phyloP scores from a whole-genome alignment of 129 eudicot genomes.

The Deinandra increscens region DNA sequence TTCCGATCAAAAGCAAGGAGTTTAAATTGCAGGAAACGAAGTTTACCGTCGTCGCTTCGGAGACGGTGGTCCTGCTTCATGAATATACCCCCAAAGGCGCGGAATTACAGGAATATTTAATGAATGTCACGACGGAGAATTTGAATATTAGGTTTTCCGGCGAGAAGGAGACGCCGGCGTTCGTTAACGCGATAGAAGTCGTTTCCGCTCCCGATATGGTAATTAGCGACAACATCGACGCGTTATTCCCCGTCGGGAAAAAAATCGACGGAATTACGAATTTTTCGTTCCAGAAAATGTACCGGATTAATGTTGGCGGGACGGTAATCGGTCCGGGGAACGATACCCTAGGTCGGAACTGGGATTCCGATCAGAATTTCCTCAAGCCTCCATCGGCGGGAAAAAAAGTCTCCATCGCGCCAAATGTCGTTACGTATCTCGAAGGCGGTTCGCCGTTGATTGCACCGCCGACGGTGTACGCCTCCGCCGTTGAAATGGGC shows the following conservation, averaged over 20 bases:
- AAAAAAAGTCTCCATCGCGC: slow-evolving; percentile 37
- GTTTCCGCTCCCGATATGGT: slow-evolving; percentile 74
- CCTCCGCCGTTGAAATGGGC: slow-evolving; percentile 73
- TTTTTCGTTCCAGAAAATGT: slow-evolving; percentile 48
- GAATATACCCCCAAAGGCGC: slow-evolving; percentile 32
- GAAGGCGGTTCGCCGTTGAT: slow-evolving; percentile 66
- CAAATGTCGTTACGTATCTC: slow-evolving; percentile 56
- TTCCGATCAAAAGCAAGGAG: slow-evolving; percentile 43
- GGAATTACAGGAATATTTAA: slow-evolving; percentile 50
- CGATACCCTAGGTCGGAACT: slow-evolving; percentile 67
- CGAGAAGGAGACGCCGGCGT: slow-evolving; percentile 45
- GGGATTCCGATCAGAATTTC: slow-evolving; percentile 51
- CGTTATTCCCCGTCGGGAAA: slow-evolving; percentile 54
- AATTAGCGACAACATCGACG: slow-evolving; percentile 35
- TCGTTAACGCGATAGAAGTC: slow-evolving; percentile 73
- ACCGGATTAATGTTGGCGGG: slow-evolving; percentile 73
- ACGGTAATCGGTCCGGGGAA: slow-evolving; percentile 41
- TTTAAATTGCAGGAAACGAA: slow-evolving; percentile 49
- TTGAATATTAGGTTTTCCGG: slow-evolving; percentile 49
- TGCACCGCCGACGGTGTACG: slow-evolving; percentile 69
- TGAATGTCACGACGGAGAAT: slow-evolving; percentile 55
- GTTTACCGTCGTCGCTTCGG: slow-evolving; percentile 59
- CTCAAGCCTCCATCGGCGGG: slow-evolving; percentile 41
- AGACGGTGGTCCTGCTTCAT: slow-evolving; percentile 51
- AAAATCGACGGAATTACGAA: slow-evolving; percentile 37